phyloP scores from a whole-genome alignment of 768 basidiomycete species.

The Boletales sp. region DNA sequence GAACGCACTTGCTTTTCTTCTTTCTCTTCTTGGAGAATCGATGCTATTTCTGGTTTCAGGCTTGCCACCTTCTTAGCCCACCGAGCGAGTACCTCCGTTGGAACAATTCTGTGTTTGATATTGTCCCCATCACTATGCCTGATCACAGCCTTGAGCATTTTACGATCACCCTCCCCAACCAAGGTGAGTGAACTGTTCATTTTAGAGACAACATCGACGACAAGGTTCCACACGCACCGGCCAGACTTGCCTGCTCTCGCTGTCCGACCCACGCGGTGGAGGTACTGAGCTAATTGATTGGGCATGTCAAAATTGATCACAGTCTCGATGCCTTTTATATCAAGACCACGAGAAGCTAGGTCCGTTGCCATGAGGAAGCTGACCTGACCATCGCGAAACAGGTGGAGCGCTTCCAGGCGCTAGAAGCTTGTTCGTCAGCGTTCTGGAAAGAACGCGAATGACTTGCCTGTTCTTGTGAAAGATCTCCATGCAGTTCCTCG shows the following conservation, averaged over 20 bases:
- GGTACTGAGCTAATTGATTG: conserved; percentile 83
- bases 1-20: conserved; percentile 82
- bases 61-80: conserved; percentile 68
- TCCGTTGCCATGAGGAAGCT: conserved; percentile 97
- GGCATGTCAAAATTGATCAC: conserved; percentile 99
- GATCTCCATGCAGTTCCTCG: conserved; percentile 91
- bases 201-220: conserved; percentile 4
- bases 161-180: conserved; percentile 93
- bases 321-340: conserved; percentile 96
- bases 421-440: conserved; percentile 29
- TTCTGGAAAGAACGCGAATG: neutral
- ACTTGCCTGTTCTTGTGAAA: conserved; percentile 90
- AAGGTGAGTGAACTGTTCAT: conserved; percentile 79
- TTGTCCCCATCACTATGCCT: conserved; percentile 81
- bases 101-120: conserved; percentile 85
- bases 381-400: conserved; percentile 83
- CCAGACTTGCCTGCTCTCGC: conserved; percentile 93
- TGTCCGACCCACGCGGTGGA: conserved; percentile 96
- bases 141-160: conserved; percentile 93
- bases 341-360: conserved; percentile 89
- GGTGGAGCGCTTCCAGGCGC: conserved; percentile 83
- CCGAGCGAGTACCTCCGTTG: conserved; percentile 65
- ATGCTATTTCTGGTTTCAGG: conserved; percentile 74
- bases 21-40: conserved; percentile 84
- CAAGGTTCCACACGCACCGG: conserved; percentile 50